These are phyloP conservation scores for Pleurotus sapidus DNA, from an alignment of 768 basidiomycete genomes.

Conservation along the genomic window DNA sequence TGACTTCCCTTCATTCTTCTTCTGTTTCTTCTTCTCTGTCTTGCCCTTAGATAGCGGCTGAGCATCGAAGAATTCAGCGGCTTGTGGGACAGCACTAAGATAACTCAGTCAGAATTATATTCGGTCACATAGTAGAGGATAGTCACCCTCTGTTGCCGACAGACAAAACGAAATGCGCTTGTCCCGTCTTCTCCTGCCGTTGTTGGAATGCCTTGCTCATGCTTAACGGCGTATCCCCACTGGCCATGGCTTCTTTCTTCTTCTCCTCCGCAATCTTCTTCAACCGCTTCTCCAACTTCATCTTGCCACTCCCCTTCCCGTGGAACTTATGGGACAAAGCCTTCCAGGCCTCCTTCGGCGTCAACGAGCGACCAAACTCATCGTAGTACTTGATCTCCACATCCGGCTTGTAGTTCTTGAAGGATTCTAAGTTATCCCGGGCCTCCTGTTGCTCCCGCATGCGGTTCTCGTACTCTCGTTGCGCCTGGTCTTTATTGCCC, in stretches of 20 bases:
- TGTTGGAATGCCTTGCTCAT: constrained; percentile 95
- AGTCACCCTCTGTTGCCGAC: constrained; percentile 90
- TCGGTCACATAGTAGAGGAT: neutral
- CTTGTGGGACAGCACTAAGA: constrained; percentile 82
- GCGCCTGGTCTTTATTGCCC: constrained; percentile 85
- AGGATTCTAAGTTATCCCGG: constrained; percentile 73
- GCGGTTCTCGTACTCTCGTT: constrained; percentile 93
- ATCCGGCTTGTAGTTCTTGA: constrained; percentile 95
- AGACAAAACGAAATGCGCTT: constrained; percentile 94
- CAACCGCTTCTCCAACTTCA: constrained; percentile 94
- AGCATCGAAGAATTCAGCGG: constrained; percentile 73
- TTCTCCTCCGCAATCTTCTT: constrained; percentile 98
- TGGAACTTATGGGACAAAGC: constrained; percentile 97
- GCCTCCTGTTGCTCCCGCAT: constrained; percentile 90
- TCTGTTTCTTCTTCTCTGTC: constrained; percentile 71
- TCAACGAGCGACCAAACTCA: constrained; percentile 86
- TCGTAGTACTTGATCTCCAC: constrained; percentile 96
- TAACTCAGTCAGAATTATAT: constrained; percentile 8
- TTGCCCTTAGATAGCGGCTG: constrained; percentile 83
- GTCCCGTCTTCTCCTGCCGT: constrained; percentile 90
- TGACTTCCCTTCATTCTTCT: constrained; percentile 65
- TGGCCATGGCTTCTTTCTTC: constrained; percentile 90
- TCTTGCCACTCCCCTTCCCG: constrained; percentile 93
- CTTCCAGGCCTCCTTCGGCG: constrained; percentile 98
- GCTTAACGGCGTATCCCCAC: constrained; percentile 92